These are phyloP conservation scores for Solanum pimpinellifolium DNA, from an alignment of 257 asterid species.

Conservation along the genomic window DNA sequence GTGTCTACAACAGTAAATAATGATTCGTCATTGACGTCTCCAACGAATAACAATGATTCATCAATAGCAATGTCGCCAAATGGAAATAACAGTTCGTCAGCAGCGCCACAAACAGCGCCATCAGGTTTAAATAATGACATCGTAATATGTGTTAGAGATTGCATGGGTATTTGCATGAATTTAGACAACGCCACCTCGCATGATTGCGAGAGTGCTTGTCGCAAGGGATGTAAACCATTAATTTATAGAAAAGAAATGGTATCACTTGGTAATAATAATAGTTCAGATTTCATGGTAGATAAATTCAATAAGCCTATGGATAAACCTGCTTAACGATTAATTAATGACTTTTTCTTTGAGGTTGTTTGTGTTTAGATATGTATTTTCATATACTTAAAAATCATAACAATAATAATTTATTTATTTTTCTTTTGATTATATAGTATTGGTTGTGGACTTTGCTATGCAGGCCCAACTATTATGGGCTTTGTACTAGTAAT, in stretches of 20 bases:
- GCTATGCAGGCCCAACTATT: neutral
- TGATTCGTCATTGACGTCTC: neutral
- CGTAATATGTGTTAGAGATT: neutral
- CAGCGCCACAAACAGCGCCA: fast-evolving
- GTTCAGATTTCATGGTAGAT: neutral
- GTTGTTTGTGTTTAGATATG: neutral
- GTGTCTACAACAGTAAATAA: neutral
- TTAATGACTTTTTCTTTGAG: neutral
- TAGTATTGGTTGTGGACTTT: neutral
- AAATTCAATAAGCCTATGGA: neutral
- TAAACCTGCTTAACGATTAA: neutral
- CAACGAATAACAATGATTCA: neutral
- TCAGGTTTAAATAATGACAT: neutral
- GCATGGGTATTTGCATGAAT: conserved; percentile 10
- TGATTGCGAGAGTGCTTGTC: conserved; percentile 1
- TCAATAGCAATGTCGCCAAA: neutral
- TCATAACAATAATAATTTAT: neutral
- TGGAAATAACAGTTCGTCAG: neutral
- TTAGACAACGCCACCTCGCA: neutral
- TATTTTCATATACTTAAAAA: neutral
- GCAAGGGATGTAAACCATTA: conserved; percentile 8
- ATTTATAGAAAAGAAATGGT: neutral
- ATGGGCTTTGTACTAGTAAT: neutral
- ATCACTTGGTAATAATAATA: neutral
- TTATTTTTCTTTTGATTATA: neutral